Evolutionary conservation across 768 basidiomycete genomes (phyloP).

Genomic region (Rhodotorula kratochvilovae): DNA sequence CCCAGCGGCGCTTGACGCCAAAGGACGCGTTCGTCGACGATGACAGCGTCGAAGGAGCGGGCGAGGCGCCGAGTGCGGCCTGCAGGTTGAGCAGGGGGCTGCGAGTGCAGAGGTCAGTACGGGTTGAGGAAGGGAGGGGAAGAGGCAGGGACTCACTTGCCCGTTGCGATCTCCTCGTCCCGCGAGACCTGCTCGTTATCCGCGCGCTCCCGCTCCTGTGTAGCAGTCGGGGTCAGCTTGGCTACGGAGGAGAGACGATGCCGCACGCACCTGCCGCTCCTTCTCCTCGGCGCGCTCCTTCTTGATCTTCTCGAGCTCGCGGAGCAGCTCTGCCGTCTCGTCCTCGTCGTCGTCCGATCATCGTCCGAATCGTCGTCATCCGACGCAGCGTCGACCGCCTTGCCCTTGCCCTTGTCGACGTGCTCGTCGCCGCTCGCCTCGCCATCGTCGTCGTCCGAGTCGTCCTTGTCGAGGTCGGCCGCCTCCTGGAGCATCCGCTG

Average conservation of each 20-base stretch:
- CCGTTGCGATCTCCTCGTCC: slow-evolving; percentile 77
- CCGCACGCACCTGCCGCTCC: slow-evolving; percentile 53
- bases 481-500: slow-evolving; percentile 82
- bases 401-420: slow-evolving; percentile 52
- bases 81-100: slow-evolving; percentile 89
- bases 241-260: not conserved
- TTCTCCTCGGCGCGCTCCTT: slow-evolving; percentile 92
- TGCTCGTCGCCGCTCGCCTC: slow-evolving; percentile 60
- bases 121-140: not conserved
- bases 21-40: slow-evolving; percentile 18
- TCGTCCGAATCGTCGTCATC: slow-evolving; percentile 59
- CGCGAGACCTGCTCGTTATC: slow-evolving; percentile 56
- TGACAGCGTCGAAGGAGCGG: slow-evolving; percentile 49
- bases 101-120: not conserved
- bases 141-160: slow-evolving; percentile 39
- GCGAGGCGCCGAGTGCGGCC: slow-evolving; percentile 72
- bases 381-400: slow-evolving; percentile 46
- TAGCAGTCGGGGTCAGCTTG: not conserved
- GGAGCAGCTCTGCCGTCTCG: slow-evolving; percentile 72
- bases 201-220: slow-evolving; percentile 67
- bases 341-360: slow-evolving; percentile 84
- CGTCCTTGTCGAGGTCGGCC: slow-evolving; percentile 81
- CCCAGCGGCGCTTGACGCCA: slow-evolving; percentile 42
- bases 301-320: slow-evolving; percentile 98
- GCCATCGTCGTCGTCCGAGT: slow-evolving; percentile 64